phyloP scores from a whole-genome alignment of 345 rosid genomes.

The Arabis alpina region DNA sequence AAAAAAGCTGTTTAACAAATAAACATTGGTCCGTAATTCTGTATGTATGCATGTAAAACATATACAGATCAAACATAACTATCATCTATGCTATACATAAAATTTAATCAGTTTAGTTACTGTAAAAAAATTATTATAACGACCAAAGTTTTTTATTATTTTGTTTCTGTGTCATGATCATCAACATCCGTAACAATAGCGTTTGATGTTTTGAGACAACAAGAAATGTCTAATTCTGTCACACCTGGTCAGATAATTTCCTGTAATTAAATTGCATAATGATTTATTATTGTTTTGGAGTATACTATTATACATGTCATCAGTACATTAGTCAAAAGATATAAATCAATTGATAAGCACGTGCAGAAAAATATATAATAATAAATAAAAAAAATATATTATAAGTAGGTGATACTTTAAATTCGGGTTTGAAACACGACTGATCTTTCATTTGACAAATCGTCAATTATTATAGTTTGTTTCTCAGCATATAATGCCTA shows the following conservation, averaged over 20 bases:
- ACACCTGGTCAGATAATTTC: slow-evolving; percentile 42
- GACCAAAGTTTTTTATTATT: neutral
- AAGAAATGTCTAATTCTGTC: slow-evolving; percentile 34
- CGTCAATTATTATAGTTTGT: neutral
- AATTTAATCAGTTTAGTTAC: neutral
- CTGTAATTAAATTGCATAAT: slow-evolving; percentile 21
- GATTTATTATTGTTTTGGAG: neutral
- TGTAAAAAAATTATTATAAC: neutral
- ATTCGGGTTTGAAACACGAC: slow-evolving; percentile 12
- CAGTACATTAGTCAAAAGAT: slow-evolving; percentile 32
- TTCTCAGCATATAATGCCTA: slow-evolving; percentile 1
- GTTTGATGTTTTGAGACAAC: slow-evolving; percentile 43
- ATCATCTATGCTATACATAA: neutral
- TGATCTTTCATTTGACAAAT: slow-evolving; percentile 6
- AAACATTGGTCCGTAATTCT: too few relatives aligned
- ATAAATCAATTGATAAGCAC: slow-evolving; percentile 32
- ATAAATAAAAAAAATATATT: slow-evolving; percentile 9
- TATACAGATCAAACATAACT: neutral
- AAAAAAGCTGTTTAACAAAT: too few relatives aligned
- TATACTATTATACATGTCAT: slow-evolving; percentile 23
- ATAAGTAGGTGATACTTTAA: slow-evolving; percentile 29
- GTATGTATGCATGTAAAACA: too few relatives aligned
- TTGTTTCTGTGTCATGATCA: slow-evolving; percentile 34
- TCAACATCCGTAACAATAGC: slow-evolving; percentile 36
- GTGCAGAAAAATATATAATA: slow-evolving; percentile 21